These are phyloP conservation scores for Ophiorrhiza pumila DNA, from an alignment of 257 asterid species.

Conservation along the genomic window DNA sequence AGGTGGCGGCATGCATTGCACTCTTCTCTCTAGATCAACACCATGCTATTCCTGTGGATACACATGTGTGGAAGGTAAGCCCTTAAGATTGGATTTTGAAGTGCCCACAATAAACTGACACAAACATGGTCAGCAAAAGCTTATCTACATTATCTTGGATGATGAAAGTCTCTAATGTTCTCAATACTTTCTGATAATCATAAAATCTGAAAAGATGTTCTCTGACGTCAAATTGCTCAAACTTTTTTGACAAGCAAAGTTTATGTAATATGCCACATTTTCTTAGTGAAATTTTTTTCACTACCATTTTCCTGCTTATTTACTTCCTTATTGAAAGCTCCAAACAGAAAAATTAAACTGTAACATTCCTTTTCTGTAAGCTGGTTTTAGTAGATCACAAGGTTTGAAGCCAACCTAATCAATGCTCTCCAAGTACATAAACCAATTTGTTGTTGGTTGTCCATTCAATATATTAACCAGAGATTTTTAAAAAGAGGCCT, in stretches of 20 bases:
- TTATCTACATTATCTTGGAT: background rate
- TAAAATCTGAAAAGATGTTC: background rate
- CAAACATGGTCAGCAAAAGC: background rate
- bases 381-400: background rate
- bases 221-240: background rate
- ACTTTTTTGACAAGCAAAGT: background rate
- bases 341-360: background rate
- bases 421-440: background rate
- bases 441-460: background rate
- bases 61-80: slow-evolving; percentile 94
- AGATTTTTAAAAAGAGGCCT: background rate
- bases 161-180: background rate
- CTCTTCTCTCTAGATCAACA: slow-evolving; percentile 94
- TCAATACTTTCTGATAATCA: background rate
- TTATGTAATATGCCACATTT: background rate
- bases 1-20: slow-evolving; percentile 95
- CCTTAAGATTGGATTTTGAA: background rate
- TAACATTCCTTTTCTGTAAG: background rate
- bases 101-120: background rate
- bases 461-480: background rate
- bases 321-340: background rate
- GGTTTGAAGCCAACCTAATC: background rate
- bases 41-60: slow-evolving; percentile 94
- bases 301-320: background rate
- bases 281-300: background rate